Evolutionary conservation across 2,329 filamentous ascomycete genomes (phyloP), one percentile per base, ranked within the genome.

Genomic region (Cladosporium sp.): DNA sequence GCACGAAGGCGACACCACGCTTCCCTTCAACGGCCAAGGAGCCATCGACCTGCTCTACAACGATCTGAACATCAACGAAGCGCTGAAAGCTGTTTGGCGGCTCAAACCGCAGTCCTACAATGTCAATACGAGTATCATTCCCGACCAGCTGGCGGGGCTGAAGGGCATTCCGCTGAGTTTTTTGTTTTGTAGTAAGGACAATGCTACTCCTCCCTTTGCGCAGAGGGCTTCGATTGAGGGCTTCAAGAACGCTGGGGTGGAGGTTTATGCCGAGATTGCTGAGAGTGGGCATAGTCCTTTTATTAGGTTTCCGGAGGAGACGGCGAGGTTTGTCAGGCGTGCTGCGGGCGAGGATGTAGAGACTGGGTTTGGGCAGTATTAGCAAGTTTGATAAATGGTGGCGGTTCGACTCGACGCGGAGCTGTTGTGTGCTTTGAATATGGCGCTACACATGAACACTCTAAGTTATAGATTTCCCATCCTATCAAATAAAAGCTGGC

Each of bases 201-300:
- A 57, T 45, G 58, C 58, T 19, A 32, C 57, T 12, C 58, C 54
- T 5, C 54, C 48, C 36, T 54, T 40, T 48, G 49, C 34, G 17
- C 58, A 60, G 54, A 45, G 25, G 22, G 58, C 20, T 4, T 49
- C 48, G 10, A 34, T 60, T 19, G 4, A 32, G 34, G 58, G 49
- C 13, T 57, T 60, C 28, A 36, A 19, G 15, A 54, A 40, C 9
- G 40, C 34, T 53, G 54, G 58, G 9, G 42, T 57, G 4, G 22
- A 45, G 4, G 34, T 57, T 3, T 24, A 44, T 34, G 37, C 51
- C 19, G 44, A 56, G 19, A 55, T 59, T 3, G 49, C 54, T 20
- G 19, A 47, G 50, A 60, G 54, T 45, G 45, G 58, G 7, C 60
- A 61, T 47, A 60, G 58, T 32, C 58, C 60, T 4, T 61, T 61